Conservation (phyloP, 768 basidiomycete genomes). For the Infundibulicybe gibba region DNA sequence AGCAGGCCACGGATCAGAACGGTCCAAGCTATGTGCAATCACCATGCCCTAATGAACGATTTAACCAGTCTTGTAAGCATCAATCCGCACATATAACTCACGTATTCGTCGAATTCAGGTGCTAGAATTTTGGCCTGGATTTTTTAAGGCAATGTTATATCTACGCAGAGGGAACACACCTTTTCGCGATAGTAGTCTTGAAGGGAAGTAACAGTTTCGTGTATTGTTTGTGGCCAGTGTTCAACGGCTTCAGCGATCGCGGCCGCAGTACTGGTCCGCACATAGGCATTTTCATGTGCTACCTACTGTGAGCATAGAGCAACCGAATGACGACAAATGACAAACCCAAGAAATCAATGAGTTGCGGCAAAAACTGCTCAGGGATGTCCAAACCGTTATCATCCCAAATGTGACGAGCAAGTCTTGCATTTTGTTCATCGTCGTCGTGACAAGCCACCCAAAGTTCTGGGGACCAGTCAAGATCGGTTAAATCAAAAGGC, state of each 20-base stretch:
- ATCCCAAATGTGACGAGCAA: constrained; percentile 87
- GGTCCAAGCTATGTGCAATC: constrained; percentile 80
- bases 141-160: neutral
- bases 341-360: constrained; percentile 64
- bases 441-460: constrained; percentile 88
- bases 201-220: constrained; percentile 46
- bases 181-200: constrained; percentile 82
- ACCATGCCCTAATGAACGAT: constrained; percentile 75
- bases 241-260: constrained; percentile 78
- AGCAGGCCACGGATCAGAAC: constrained; percentile 84
- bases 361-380: constrained; percentile 52
- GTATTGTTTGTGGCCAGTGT: constrained; percentile 60
- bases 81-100: constrained; percentile 29
- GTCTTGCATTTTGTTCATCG: constrained; percentile 79
- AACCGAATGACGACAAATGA: neutral
- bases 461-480: constrained; percentile 88
- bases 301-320: neutral
- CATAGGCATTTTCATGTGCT: constrained; percentile 83
- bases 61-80: constrained; percentile 2
- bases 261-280: constrained; percentile 65
- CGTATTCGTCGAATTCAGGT: constrained; percentile 93
- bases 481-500: constrained; percentile 92
- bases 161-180: constrained; percentile 29
- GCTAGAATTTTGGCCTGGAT: constrained; percentile 76
- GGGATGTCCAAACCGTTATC: constrained; percentile 92